Conservation (phyloP, 2,329 filamentous ascomycete species). For the Ceratocystiopsis sp. region DNA sequence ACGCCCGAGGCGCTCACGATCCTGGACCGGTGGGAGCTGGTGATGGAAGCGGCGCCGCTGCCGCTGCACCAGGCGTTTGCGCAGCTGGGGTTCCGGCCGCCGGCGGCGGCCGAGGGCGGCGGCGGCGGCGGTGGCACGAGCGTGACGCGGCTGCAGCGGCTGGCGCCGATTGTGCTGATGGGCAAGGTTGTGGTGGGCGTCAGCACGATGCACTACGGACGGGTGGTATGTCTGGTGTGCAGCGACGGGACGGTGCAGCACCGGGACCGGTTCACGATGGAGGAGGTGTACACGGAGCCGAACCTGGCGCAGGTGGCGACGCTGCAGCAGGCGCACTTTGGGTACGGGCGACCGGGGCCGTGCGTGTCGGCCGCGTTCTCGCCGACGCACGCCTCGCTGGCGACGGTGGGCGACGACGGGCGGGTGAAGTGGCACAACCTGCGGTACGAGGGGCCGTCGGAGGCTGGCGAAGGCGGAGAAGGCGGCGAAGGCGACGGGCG, state of each 20-base stretch:
- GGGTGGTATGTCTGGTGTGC: slow-evolving; percentile 53
- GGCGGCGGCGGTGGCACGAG: slow-evolving; percentile 7
- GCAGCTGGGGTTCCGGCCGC: slow-evolving; percentile 39
- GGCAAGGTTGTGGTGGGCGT: slow-evolving; percentile 57
- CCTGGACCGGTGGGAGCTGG: slow-evolving; percentile 68
- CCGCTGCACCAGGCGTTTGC: slow-evolving; percentile 61
- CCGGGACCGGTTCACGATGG: slow-evolving; percentile 58
- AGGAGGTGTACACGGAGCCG: slow-evolving; percentile 45
- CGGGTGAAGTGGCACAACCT: slow-evolving; percentile 41
- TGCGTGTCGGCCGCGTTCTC: slow-evolving; percentile 36
- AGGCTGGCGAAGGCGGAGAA: no score
- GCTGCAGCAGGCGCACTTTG: slow-evolving; percentile 62
- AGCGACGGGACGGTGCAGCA: slow-evolving; percentile 72
- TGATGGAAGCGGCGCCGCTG: slow-evolving; percentile 43
- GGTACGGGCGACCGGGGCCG: slow-evolving; percentile 42
- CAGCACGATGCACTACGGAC: slow-evolving; percentile 52
- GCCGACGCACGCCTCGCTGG: slow-evolving; percentile 40
- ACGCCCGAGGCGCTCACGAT: slow-evolving; percentile 53
- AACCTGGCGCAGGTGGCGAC: slow-evolving; percentile 50
- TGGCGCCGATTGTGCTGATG: slow-evolving; percentile 44
- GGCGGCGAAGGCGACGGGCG: no score
- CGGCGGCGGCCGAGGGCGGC: background rate
- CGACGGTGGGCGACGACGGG: slow-evolving; percentile 40
- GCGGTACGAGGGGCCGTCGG: slow-evolving; percentile 26
- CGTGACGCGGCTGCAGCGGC: slow-evolving; percentile 35